A percentile compares a stretch with the other conserved stretches of the same genome.
These are phyloP conservation scores for Alternaria arborescens DNA, from an alignment of 2,329 filamentous ascomycete genomes.

Conservation along the genomic window DNA sequence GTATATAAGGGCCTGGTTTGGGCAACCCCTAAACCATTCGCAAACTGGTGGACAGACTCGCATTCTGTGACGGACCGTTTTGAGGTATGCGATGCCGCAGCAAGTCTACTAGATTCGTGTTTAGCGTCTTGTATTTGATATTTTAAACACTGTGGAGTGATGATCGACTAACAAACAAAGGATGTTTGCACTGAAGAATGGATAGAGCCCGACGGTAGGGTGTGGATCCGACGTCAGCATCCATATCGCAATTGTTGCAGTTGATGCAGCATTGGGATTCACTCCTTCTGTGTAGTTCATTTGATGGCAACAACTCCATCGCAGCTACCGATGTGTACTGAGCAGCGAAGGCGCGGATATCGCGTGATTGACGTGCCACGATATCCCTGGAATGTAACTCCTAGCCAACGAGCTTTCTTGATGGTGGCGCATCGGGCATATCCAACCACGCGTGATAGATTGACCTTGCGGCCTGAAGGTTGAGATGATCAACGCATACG, in stretches of 20 bases:
- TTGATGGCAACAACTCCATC: neutral
- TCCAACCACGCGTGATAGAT: neutral
- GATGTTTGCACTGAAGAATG: neutral
- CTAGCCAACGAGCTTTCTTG: neutral
- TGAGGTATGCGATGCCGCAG: neutral
- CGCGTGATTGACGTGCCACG: neutral
- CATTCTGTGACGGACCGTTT: neutral
- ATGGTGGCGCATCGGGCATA: neutral
- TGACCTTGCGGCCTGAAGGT: neutral
- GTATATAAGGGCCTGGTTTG: constrained; percentile 3
- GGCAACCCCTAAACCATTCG: constrained; percentile 3
- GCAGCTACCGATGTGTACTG: neutral
- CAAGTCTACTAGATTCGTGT: neutral
- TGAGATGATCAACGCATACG: neutral
- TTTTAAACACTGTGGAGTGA: neutral
- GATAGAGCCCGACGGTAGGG: neutral
- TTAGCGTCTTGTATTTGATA: neutral
- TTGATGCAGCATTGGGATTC: neutral
- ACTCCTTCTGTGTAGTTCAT: neutral
- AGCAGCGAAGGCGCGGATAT: neutral
- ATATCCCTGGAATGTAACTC: neutral
- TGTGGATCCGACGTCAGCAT: neutral
- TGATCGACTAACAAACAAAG: neutral
- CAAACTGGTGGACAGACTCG: constrained; percentile 1
- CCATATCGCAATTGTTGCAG: neutral